Evolutionary conservation across 305 asterid species (phyloP), one percentile per base, ranked within the genome.

Genomic region (Fraxinus greggii): DNA sequence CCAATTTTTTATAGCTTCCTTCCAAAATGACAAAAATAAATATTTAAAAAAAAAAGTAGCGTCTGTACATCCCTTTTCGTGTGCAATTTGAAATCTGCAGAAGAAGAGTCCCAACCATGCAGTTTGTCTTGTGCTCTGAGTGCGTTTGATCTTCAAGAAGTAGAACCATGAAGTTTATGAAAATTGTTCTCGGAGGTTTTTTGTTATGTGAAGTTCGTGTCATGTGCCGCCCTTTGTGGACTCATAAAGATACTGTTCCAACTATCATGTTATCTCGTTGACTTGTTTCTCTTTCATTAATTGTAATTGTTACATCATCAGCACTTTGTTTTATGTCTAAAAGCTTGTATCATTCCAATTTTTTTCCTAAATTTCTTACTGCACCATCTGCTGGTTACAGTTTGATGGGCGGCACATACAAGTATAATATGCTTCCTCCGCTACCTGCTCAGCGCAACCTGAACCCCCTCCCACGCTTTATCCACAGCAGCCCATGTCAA

Each of bases 401-500:
- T 82, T 78, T 83, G 73, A 82, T 77, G 42, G 91, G 87, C 3
- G 98, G 92, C 56, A 85, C 92, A 0, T 91, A 89, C 90, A 94
- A 90, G 88, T 91, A 92, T 88, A 93, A 93, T 15, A 80, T 80
- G 61, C 94, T 95, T 78, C 99, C 98, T 84, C 98, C 98, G 4
- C 91, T 95, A 54, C 99, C 99, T 19, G 99, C 98, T 33, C 99
- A 95, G 79, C 98, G 90, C 81, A 95, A 94, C 88, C 88, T 94
- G 88, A 94, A 97, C 98, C 99, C 6, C 99, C 99, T 75, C 97
- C 98, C 78, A 94, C 98, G 15, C 98, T 95, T 63, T 95, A 95
- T 84, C 99, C 99, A 0, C 99, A 95, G 89, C 97, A 93, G 85
- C 99, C 98, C 38, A 93, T 95, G 95, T 90, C 93, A 33, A 92